phyloP scores from a whole-genome alignment of 371 early-diverging fungal species.

The Lichtheimia ramosa region DNA sequence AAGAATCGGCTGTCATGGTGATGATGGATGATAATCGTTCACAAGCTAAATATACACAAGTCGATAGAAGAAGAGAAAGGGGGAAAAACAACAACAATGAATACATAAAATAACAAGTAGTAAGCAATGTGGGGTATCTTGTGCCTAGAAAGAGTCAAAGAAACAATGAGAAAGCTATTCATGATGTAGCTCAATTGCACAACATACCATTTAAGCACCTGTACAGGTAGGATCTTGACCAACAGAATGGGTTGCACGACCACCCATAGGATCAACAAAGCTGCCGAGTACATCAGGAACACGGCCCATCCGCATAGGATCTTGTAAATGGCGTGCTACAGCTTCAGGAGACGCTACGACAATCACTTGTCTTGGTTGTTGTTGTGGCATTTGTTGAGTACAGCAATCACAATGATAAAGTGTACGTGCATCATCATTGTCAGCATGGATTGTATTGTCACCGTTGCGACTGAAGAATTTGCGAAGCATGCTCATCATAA shows the following conservation, averaged over 20 bases:
- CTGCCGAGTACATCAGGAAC: conserved; percentile 14
- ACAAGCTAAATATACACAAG: not conserved
- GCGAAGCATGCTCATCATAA: not conserved
- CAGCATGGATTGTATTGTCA: not conserved
- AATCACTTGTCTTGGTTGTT: no score
- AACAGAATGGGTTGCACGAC: conserved; percentile 7
- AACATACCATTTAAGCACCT: conserved; percentile 15
- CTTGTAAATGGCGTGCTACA: not conserved
- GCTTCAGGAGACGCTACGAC: not conserved
- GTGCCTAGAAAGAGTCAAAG: not conserved
- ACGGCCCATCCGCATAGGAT: conserved; percentile 18
- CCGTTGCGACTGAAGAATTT: not conserved
- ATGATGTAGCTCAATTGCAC: not conserved
- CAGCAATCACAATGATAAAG: not conserved
- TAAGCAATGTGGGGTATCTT: not conserved
- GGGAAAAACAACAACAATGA: not conserved
- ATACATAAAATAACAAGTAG: not conserved
- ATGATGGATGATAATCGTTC: no score
- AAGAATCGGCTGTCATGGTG: no score
- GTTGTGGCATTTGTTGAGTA: no score
- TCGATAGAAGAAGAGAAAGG: not conserved
- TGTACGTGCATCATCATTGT: not conserved
- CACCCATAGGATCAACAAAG: conserved; percentile 27
- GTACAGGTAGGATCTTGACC: conserved; percentile 18
- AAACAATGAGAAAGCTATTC: not conserved